These are phyloP conservation scores for Cudoniella acicularis DNA, from an alignment of 495 filamentous ascomycete species.

Conservation along the genomic window DNA sequence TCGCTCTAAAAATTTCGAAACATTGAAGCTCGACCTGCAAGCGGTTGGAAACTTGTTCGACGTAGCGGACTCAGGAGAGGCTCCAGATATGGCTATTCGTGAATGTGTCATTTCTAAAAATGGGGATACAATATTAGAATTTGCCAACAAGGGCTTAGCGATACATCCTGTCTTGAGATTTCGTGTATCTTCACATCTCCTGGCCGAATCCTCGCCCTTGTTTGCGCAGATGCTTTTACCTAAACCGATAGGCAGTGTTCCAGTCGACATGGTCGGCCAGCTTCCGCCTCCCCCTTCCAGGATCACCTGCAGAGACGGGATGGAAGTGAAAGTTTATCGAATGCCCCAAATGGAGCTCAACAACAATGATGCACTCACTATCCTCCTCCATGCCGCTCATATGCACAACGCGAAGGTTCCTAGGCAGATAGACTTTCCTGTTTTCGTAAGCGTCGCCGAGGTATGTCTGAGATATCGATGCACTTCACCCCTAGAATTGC, in stretches of 20 bases:
- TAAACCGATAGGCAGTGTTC: neutral
- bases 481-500: slow-evolving; percentile 34
- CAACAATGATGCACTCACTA: slow-evolving; percentile 29
- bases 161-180: slow-evolving; percentile 31
- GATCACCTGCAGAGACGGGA: slow-evolving; percentile 30
- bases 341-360: slow-evolving; percentile 40
- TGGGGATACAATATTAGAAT: slow-evolving; percentile 37
- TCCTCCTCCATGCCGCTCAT: slow-evolving; percentile 39
- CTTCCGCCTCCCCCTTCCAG: slow-evolving; percentile 30
- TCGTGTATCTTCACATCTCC: slow-evolving; percentile 36
- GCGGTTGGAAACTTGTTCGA: slow-evolving; percentile 15
- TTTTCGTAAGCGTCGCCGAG: slow-evolving; percentile 39
- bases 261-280: slow-evolving; percentile 23
- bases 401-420: slow-evolving; percentile 38
- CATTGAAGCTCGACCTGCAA: slow-evolving; percentile 18
- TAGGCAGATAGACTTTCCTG: slow-evolving; percentile 30
- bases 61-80: neutral
- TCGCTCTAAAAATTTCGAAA: slow-evolving; percentile 21
- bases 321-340: slow-evolving; percentile 30
- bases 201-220: slow-evolving; percentile 34
- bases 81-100: slow-evolving; percentile 9
- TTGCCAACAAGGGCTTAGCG: slow-evolving; percentile 27
- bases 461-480: slow-evolving; percentile 36
- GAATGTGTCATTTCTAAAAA: slow-evolving; percentile 20
- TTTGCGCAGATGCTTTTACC: slow-evolving; percentile 34